phyloP scores from a whole-genome alignment of 2,329 filamentous ascomycete species.

The Coniochaeta sp. region DNA sequence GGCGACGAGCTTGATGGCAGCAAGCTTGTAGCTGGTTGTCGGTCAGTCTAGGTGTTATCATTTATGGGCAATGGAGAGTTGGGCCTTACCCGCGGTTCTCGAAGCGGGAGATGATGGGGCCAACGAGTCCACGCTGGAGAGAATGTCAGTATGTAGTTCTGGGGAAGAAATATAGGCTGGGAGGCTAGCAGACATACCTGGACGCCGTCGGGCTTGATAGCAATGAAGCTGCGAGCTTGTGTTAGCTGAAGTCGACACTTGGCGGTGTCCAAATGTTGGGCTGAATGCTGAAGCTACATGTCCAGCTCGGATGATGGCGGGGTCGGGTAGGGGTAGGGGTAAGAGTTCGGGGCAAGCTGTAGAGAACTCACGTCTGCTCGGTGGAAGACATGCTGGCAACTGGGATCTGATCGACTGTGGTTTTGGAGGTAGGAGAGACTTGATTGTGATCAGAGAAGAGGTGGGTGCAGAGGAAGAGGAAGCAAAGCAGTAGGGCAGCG shows the following conservation, averaged over 20 bases:
- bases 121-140: conserved; percentile 84
- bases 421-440: not conserved
- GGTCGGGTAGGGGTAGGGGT: conserved; percentile 12
- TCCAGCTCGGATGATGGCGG: conserved; percentile 7
- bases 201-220: conserved; percentile 97
- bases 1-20: conserved; percentile 88
- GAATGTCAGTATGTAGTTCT: not conserved
- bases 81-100: conserved; percentile 81
- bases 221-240: conserved; percentile 77
- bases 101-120: conserved; percentile 96
- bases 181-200: conserved; percentile 64
- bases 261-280: not conserved
- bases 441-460: not conserved
- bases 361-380: conserved; percentile 75
- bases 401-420: conserved; percentile 10
- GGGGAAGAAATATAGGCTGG: not conserved
- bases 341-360: conserved; percentile 13
- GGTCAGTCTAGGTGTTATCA: conserved; percentile 8
- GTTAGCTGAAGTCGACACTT: not conserved
- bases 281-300: not conserved
- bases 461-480: not conserved
- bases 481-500: not conserved
- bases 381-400: conserved; percentile 60
- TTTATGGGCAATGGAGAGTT: conserved; percentile 7
- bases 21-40: conserved; percentile 86